These are phyloP conservation scores for Barbatosphaeria neglecta DNA, from an alignment of 495 filamentous ascomycete genomes.

Conservation along the genomic window DNA sequence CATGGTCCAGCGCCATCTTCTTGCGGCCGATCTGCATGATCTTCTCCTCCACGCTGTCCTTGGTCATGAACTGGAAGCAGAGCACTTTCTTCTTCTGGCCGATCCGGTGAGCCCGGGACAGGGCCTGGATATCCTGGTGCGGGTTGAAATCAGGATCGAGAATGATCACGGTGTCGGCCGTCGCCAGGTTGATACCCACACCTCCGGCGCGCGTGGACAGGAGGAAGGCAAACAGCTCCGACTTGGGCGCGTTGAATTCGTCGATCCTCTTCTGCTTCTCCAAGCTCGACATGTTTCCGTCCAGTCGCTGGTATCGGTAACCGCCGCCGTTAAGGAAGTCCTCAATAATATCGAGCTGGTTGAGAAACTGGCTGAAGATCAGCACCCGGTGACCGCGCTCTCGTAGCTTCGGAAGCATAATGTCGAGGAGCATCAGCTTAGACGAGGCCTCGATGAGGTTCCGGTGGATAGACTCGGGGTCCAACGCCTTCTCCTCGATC, in stretches of 20 bases:
- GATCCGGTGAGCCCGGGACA: slow-evolving; percentile 89
- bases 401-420: slow-evolving; percentile 83
- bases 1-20: slow-evolving; percentile 88
- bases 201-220: slow-evolving; percentile 90
- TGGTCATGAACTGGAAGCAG: slow-evolving; percentile 87
- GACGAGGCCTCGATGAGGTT: slow-evolving; percentile 85
- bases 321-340: slow-evolving; percentile 72
- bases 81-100: slow-evolving; percentile 93
- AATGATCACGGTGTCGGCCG: slow-evolving; percentile 96
- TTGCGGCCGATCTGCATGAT: slow-evolving; percentile 93
- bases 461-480: slow-evolving; percentile 44
- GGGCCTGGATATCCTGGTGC: slow-evolving; percentile 91
- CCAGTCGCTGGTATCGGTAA: slow-evolving; percentile 64
- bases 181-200: slow-evolving; percentile 95
- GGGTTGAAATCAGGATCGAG: slow-evolving; percentile 98
- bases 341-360: slow-evolving; percentile 79
- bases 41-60: slow-evolving; percentile 81
- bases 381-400: slow-evolving; percentile 85
- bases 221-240: slow-evolving; percentile 75
- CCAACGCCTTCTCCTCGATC: slow-evolving; percentile 67
- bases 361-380: slow-evolving; percentile 92
- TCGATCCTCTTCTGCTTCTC: slow-evolving; percentile 94
- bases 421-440: slow-evolving; percentile 74
- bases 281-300: slow-evolving; percentile 66
- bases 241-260: slow-evolving; percentile 76